Evolutionary conservation across 306 rosid genomes (phyloP).

Genomic region (Cucurbita pepo): DNA sequence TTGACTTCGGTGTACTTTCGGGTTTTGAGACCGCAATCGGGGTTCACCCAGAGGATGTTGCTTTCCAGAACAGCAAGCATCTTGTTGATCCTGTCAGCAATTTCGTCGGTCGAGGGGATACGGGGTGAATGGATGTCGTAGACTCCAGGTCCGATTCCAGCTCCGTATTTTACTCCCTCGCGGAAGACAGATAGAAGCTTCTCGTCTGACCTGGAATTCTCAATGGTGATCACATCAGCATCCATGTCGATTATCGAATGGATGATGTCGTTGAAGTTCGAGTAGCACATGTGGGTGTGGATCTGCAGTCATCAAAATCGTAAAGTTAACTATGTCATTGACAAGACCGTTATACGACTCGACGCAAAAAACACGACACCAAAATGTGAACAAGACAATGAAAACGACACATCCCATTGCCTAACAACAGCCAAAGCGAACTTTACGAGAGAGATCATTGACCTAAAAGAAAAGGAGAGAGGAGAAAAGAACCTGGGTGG

Average conservation of each 20-base stretch:
- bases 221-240: slow-evolving; percentile 82
- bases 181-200: slow-evolving; percentile 73
- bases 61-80: slow-evolving; percentile 69
- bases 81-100: slow-evolving; percentile 55
- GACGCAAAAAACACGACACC: not conserved
- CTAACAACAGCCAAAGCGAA: not conserved
- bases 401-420: not conserved
- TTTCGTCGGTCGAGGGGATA: slow-evolving; percentile 57
- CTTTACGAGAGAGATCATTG: not conserved
- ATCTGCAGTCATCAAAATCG: slow-evolving; percentile 24
- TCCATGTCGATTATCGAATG: slow-evolving; percentile 85
- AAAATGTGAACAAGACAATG: no score
- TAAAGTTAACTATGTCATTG: not conserved
- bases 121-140: slow-evolving; percentile 85
- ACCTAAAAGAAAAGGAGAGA: not conserved
- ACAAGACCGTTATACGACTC: not conserved
- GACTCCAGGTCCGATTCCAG: slow-evolving; percentile 87
- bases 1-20: slow-evolving; percentile 66
- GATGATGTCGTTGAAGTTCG: slow-evolving; percentile 75
- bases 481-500: slow-evolving; percentile 40
- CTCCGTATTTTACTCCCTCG: slow-evolving; percentile 70
- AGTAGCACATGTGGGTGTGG: slow-evolving; percentile 92
- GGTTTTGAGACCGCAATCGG: slow-evolving; percentile 83
- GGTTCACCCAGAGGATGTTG: slow-evolving; percentile 79
- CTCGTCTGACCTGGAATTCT: slow-evolving; percentile 80